phyloP scores from a whole-genome alignment of 805 yeast genomes.

The Saturnispora quitensis region DNA sequence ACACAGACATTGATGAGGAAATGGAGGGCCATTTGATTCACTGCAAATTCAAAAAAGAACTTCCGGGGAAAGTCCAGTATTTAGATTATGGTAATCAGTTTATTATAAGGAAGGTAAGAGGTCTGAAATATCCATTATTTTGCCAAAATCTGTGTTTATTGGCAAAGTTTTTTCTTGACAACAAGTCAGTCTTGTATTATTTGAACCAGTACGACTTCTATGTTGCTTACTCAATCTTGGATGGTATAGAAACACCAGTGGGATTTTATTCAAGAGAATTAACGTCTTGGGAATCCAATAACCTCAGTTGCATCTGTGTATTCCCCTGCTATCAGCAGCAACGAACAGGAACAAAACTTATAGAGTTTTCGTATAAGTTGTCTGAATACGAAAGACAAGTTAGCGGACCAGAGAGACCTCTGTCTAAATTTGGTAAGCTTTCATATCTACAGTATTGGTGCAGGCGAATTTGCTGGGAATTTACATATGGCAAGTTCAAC shows the following conservation, averaged over 20 bases:
- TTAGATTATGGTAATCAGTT: conserved; percentile 36
- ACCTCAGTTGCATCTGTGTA: conserved; percentile 82
- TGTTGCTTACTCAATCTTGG: conserved; percentile 48
- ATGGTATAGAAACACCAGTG: conserved; percentile 46
- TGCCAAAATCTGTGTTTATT: conserved; percentile 79
- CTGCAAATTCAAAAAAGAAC: conserved; percentile 33
- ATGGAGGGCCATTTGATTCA: conserved; percentile 41
- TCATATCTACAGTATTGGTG: conserved; percentile 77
- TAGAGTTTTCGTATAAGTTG: conserved; percentile 73
- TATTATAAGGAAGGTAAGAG: conserved; percentile 59
- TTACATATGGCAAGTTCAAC: conserved; percentile 34
- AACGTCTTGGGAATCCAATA: conserved; percentile 69
- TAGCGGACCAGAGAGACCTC: conserved; percentile 90
- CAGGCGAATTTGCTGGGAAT: conserved; percentile 35
- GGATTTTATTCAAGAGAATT: conserved; percentile 91
- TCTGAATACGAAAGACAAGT: conserved; percentile 53
- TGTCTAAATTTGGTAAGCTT: conserved; percentile 70
- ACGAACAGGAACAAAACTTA: conserved; percentile 68
- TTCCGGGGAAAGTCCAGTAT: conserved; percentile 66
- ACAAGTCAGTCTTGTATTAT: conserved; percentile 77
- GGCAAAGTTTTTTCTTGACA: conserved; percentile 81
- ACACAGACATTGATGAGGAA: conserved; percentile 40
- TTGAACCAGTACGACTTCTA: conserved; percentile 76
- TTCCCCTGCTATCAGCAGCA: conserved; percentile 88
- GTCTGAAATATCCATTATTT: conserved; percentile 52